These are phyloP conservation scores for Marasmius tenuissimus DNA, from an alignment of 1,284 basidiomycete species.

Conservation along the genomic window DNA sequence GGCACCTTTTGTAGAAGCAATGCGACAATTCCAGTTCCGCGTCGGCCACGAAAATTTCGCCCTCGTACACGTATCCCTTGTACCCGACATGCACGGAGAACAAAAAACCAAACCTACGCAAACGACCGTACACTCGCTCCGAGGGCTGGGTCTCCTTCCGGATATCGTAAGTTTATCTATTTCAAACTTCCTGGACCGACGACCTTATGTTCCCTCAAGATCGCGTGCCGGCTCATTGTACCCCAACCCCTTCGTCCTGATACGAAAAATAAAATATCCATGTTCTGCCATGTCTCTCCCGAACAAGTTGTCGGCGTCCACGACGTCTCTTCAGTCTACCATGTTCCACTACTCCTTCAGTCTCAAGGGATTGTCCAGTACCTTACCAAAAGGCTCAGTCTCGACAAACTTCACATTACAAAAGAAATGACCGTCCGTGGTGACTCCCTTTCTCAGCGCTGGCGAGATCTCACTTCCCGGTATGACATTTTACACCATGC, in stretches of 20 bases:
- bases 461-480: slow-evolving; percentile 85
- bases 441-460: slow-evolving; percentile 64
- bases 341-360: slow-evolving; percentile 91
- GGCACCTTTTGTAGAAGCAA: slow-evolving; percentile 96
- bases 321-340: slow-evolving; percentile 96
- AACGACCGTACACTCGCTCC: slow-evolving; percentile 92
- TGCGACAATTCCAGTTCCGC: slow-evolving; percentile 98
- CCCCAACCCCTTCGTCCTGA: slow-evolving; percentile 75
- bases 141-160: slow-evolving; percentile 91
- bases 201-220: slow-evolving; percentile 44
- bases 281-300: slow-evolving; percentile 97
- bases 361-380: slow-evolving; percentile 91
- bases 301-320: slow-evolving; percentile 97
- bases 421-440: slow-evolving; percentile 65
- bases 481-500: slow-evolving; percentile 27
- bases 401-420: slow-evolving; percentile 61
- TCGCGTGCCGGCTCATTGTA: slow-evolving; percentile 85
- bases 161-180: slow-evolving; percentile 73
- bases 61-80: slow-evolving; percentile 96
- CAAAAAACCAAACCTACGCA: slow-evolving; percentile 99
- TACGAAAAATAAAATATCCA: slow-evolving; percentile 95
- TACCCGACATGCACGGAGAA: slow-evolving; percentile 97
- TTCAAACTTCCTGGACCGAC: neutral
- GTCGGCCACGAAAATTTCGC: slow-evolving; percentile 98
- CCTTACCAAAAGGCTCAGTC: slow-evolving; percentile 80